Evolutionary conservation across 106 monocot genomes (phyloP), one percentile per base, ranked within the genome.

Genomic region (Hemerocallis citrina): DNA sequence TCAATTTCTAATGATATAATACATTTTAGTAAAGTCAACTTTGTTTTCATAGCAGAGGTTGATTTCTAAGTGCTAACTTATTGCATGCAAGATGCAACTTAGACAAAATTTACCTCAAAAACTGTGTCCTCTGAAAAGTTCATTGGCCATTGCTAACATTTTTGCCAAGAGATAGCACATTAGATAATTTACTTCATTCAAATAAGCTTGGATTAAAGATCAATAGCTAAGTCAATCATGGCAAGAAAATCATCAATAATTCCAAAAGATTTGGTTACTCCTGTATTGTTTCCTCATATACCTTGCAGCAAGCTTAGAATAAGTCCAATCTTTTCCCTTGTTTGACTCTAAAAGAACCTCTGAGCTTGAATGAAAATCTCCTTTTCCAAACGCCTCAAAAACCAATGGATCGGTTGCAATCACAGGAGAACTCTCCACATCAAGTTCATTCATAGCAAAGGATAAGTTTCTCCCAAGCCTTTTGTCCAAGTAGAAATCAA

Each of bases 231-330:
- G 11, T 19, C 1, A 8, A 20, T 47, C 2, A 47, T 47, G 6
- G 1, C 10, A 11, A 52, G 52, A 24, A 29, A 42, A 44, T 0
- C n/a, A 44, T 85, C 74, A 90, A 62, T 96, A 96, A 71, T 96
- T 90, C 95, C 95, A 96, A 74, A 96, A 90, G 15, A 96, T 70
- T 69, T 90, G 89, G 61, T 96, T 84, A 37, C 66, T 74, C 63
- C 96, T 78, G 46, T 79, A 75, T 10, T 73, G 61, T 61, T 77
- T 87, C 70, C 71, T 91, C 21, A 81, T 16, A 58, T 96, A 85
- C n/a, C 76, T 49, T 1, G 60, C 46, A 21, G 91, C 28, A 36
- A 91, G 62, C 65, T 74, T 76, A 6, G 86, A 70, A 46, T 96
- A 96, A 57, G 84, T 81, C 84, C 83, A 91, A 29, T 34, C 58